These are phyloP conservation scores for Linnemannia exigua DNA, from an alignment of 192 early-diverging fungal species.

Conservation along the genomic window DNA sequence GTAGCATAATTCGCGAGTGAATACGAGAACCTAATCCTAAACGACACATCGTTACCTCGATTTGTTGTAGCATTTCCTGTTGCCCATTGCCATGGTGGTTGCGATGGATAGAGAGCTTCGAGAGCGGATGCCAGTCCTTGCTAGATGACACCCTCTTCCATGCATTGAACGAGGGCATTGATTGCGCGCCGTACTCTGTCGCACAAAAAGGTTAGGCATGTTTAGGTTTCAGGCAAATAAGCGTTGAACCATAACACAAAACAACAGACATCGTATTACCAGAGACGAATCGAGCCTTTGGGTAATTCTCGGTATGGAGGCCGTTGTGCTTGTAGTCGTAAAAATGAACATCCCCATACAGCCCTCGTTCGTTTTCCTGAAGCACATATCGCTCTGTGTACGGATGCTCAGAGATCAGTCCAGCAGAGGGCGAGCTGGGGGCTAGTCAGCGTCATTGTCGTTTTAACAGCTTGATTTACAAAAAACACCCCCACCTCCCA, in stretches of 20 bases:
- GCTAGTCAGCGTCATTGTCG: background rate
- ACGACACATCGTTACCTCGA: conserved; percentile 20
- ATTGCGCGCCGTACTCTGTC: conserved; percentile 56
- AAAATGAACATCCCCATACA: conserved; percentile 49
- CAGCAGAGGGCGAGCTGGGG: conserved; percentile 41
- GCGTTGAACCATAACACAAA: background rate
- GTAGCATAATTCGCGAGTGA: no score
- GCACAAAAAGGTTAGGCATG: no score
- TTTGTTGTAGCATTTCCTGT: conserved; percentile 42
- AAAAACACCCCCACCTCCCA: background rate
- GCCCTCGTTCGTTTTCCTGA: conserved; percentile 23
- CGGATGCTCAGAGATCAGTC: conserved; percentile 20
- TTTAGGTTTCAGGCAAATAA: background rate
- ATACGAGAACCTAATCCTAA: no score
- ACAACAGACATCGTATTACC: conserved; percentile 11
- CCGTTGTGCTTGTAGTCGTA: conserved; percentile 58
- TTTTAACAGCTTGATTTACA: background rate
- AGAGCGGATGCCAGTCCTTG: conserved; percentile 45
- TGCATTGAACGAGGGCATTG: conserved; percentile 28
- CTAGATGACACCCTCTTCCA: conserved; percentile 17
- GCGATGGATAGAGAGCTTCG: conserved; percentile 36
- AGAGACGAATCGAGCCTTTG: conserved; percentile 45
- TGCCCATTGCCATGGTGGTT: conserved; percentile 53
- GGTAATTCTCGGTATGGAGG: conserved; percentile 38
- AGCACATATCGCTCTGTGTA: conserved; percentile 46